These are phyloP conservation scores for Lenzites betulinus DNA, from an alignment of 768 basidiomycete genomes.

Conservation along the genomic window DNA sequence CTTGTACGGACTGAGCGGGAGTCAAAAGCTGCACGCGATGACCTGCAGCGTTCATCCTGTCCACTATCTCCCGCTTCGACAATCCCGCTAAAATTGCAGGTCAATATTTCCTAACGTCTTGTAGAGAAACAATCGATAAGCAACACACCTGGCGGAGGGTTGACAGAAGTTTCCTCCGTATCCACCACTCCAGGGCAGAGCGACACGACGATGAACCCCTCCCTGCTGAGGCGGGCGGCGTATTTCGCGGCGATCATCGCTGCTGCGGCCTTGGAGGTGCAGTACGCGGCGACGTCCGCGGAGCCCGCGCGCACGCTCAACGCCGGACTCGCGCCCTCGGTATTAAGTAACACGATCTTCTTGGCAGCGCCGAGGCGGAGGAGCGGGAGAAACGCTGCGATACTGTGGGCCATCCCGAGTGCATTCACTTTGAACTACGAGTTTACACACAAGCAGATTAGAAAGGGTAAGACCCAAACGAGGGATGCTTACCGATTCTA, in stretches of 20 bases:
- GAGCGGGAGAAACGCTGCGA: constrained; percentile 41
- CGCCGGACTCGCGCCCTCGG: constrained; percentile 33
- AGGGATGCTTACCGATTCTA: constrained; percentile 12
- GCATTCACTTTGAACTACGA: constrained; percentile 38
- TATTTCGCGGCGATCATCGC: constrained; percentile 42
- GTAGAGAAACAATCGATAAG: no score
- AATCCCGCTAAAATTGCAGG: neutral
- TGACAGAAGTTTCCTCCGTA: neutral
- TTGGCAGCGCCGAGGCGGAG: constrained; percentile 34
- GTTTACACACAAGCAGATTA: neutral
- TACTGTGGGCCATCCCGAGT: constrained; percentile 37
- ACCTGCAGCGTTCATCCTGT: neutral
- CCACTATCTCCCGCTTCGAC: neutral
- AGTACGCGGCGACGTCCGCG: constrained; percentile 29
- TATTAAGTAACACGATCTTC: constrained; percentile 37
- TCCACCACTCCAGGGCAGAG: constrained; percentile 7
- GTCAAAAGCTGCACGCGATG: neutral
- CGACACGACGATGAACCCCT: constrained; percentile 17
- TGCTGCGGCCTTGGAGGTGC: constrained; percentile 38
- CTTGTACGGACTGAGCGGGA: constrained; percentile 14
- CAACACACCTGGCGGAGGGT: neutral
- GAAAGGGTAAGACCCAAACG: neutral
- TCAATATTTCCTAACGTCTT: neutral
- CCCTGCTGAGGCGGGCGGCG: constrained; percentile 31
- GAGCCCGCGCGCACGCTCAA: constrained; percentile 22